Evolutionary conservation across 2,329 filamentous ascomycete species (phyloP), one percentile per base, ranked within the genome.

Genomic region (Ophiostoma novo-ulmi): DNA sequence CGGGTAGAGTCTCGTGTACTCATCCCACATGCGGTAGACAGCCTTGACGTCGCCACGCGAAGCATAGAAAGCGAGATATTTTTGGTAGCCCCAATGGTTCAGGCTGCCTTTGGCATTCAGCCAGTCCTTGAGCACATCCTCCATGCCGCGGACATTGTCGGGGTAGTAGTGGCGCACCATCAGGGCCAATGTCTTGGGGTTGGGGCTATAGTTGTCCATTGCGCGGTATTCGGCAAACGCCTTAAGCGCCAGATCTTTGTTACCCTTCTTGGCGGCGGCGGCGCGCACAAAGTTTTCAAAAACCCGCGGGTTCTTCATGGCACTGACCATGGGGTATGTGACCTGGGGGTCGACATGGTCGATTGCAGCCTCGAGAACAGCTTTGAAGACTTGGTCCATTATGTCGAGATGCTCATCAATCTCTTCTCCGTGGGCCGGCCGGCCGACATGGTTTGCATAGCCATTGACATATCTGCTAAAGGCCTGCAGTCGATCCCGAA

Each of bases 101-200:
- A 85, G 78, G 1, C 74, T 77, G 1, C 77, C 79, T 70, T 81
- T 79, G 38, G 79, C 77, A 36, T 72, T 77, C 70, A 82, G 77
- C 82, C 83, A 87, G 73, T 88, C 85, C 11, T 79, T 75, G 73
- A 82, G 81, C 1, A 87, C 75, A 65, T 80, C 76, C 69, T 85
- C 81, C 68, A 87, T 77, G 17, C 81, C 83, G 14, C 69, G 71
- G 1, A 77, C 76, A 10, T 79, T 75, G 41, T 78, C 63, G 8
- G 81, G 78, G 69, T 76, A 78, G 75, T 80, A 80, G 38, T 82
- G 73, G 8, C 74, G 71, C 74, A 86, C 82, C 78, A 86, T 80
- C 69, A 78, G 78, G 61, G 80, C 79, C 5, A 87, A 77, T 17
- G 84, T 78, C 0, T 74, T 70, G 14, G 78, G 75, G 13, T 80